Conservation (phyloP, 1,284 basidiomycete species). For the Ustilago shanxiensis region DNA sequence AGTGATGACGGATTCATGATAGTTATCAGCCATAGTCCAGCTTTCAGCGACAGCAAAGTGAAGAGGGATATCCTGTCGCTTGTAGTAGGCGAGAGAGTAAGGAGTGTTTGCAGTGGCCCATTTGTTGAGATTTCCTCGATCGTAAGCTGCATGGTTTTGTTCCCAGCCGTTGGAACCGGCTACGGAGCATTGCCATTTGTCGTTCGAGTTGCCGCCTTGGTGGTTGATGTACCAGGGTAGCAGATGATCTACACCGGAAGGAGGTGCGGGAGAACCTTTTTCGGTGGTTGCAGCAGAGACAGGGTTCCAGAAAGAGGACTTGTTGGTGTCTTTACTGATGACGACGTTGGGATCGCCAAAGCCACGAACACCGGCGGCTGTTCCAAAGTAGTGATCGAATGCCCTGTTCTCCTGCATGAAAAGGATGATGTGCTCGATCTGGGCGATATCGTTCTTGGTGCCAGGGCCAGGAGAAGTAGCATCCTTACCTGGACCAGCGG, state of each 20-base stretch:
- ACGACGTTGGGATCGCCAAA: slow-evolving; percentile 64
- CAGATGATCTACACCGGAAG: slow-evolving; percentile 42
- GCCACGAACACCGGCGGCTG: slow-evolving; percentile 60
- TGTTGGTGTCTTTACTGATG: slow-evolving; percentile 53
- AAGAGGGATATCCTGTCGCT: slow-evolving; percentile 56
- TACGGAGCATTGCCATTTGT: slow-evolving; percentile 58
- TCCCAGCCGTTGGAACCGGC: slow-evolving; percentile 60
- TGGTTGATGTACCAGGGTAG: slow-evolving; percentile 60
- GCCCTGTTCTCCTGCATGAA: slow-evolving; percentile 68
- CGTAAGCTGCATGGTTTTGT: slow-evolving; percentile 60
- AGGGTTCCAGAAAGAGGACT: slow-evolving; percentile 51
- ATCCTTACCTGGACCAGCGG: background rate
- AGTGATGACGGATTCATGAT: slow-evolving; percentile 59
- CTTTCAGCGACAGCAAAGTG: slow-evolving; percentile 60
- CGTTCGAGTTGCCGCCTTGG: slow-evolving; percentile 53
- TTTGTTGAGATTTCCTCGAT: slow-evolving; percentile 54
- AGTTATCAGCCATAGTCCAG: slow-evolving; percentile 58
- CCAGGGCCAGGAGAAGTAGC: background rate
- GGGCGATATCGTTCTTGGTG: slow-evolving; percentile 12
- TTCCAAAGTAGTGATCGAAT: slow-evolving; percentile 65
- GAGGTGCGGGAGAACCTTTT: slow-evolving; percentile 4
- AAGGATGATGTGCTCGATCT: slow-evolving; percentile 49
- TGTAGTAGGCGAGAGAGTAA: slow-evolving; percentile 59
- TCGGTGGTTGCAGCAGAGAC: slow-evolving; percentile 9
- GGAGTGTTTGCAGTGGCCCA: slow-evolving; percentile 60